A percentile compares a stretch with the other conserved stretches of the same genome.
These are phyloP conservation scores for Cercospora berteroae DNA, from an alignment of 2,329 filamentous ascomycete genomes.

Conservation along the genomic window DNA sequence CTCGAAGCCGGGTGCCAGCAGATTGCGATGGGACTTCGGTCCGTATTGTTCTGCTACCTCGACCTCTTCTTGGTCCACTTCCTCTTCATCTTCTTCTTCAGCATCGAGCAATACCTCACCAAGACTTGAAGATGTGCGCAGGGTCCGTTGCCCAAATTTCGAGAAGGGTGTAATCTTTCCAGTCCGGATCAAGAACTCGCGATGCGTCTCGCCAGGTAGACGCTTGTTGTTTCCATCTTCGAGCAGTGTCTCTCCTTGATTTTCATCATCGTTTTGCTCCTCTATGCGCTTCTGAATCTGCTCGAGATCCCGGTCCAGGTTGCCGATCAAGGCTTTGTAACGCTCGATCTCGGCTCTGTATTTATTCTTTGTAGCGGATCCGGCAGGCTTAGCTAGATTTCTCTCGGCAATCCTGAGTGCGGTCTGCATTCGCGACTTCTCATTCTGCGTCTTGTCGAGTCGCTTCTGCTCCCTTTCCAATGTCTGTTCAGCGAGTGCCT, in stretches of 20 bases:
- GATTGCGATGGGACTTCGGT: slow-evolving; percentile 48
- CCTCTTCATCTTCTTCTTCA: slow-evolving; percentile 64
- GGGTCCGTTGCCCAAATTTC: slow-evolving; percentile 65
- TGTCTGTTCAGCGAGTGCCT: slow-evolving; percentile 59
- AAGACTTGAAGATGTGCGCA: slow-evolving; percentile 65
- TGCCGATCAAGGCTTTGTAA: slow-evolving; percentile 62
- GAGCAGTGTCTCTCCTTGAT: slow-evolving; percentile 41
- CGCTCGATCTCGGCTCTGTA: slow-evolving; percentile 65
- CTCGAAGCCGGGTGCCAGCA: slow-evolving; percentile 50
- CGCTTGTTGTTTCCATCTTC: slow-evolving; percentile 56
- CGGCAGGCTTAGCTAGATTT: slow-evolving; percentile 55
- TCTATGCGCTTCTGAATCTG: slow-evolving; percentile 81
- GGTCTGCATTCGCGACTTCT: slow-evolving; percentile 59
- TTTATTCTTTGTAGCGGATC: slow-evolving; percentile 57
- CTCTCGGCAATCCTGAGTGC: slow-evolving; percentile 62
- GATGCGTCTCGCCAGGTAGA: slow-evolving; percentile 75
- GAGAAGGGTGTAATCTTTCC: slow-evolving; percentile 98
- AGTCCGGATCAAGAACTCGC: slow-evolving; percentile 89
- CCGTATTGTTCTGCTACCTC: slow-evolving; percentile 22
- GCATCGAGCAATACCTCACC: slow-evolving; percentile 78
- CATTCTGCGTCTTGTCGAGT: slow-evolving; percentile 55
- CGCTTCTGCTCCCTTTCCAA: slow-evolving; percentile 63
- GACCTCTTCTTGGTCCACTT: slow-evolving; percentile 42
- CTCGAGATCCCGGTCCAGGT: slow-evolving; percentile 68
- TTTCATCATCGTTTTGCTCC: slow-evolving; percentile 48